phyloP scores from a whole-genome alignment of 768 basidiomycete species.

The Mycena galopus region DNA sequence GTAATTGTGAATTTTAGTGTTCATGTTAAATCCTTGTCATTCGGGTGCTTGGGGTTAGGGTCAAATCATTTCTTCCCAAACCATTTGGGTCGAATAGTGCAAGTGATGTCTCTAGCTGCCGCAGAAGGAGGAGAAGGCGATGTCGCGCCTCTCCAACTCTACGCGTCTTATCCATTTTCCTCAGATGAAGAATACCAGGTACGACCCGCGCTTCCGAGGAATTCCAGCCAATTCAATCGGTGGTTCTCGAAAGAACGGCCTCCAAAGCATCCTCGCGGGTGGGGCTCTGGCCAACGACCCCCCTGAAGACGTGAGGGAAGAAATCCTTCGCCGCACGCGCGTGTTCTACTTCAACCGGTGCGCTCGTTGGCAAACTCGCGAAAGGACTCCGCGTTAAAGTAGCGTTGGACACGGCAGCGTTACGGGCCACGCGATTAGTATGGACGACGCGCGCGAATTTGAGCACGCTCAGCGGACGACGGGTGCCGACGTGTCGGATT shows the following conservation, averaged over 20 bases:
- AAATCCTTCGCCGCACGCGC: constrained; percentile 64
- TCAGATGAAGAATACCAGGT: constrained; percentile 37
- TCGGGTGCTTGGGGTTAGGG: background rate
- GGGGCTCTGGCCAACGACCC: constrained; percentile 51
- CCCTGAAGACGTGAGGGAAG: constrained; percentile 56
- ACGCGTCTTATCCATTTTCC: constrained; percentile 30
- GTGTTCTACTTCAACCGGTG: constrained; percentile 84
- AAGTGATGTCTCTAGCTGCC: constrained; percentile 5
- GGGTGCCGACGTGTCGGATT: background rate
- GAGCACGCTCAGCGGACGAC: constrained; percentile 40
- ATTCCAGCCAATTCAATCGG: background rate
- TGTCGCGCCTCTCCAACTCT: constrained; percentile 7
- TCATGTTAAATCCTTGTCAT: background rate
- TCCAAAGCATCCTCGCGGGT: constrained; percentile 66
- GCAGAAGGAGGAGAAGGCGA: constrained; percentile 4
- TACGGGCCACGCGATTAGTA: constrained; percentile 56
- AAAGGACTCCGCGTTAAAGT: background rate
- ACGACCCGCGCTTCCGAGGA: background rate
- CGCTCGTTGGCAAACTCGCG: background rate
- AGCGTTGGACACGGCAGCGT: constrained; percentile 41
- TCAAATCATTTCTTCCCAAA: background rate
- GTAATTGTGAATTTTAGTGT: background rate
- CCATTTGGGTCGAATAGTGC: no score
- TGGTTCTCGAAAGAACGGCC: constrained; percentile 50
- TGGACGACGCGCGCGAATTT: constrained; percentile 56